Evolutionary conservation across 495 filamentous ascomycete species (phyloP).

Genomic region (Talaromyces stipitatus): DNA sequence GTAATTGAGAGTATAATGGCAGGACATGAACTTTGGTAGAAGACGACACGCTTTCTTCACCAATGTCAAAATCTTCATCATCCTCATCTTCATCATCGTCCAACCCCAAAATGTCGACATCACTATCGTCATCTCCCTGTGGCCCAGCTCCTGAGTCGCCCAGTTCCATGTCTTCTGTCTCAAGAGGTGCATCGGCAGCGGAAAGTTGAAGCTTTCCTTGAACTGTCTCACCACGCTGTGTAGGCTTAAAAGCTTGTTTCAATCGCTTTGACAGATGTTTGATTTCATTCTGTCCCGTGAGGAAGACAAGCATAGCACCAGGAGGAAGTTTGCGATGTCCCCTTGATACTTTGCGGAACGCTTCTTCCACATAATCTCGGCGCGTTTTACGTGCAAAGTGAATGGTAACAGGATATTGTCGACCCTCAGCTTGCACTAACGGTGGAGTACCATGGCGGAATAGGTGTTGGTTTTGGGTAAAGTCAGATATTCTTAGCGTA

Average conservation of each 20-base stretch:
- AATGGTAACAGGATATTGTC: slow-evolving; percentile 81
- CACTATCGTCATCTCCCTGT: slow-evolving; percentile 31
- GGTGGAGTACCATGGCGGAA: slow-evolving; percentile 73
- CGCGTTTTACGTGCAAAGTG: slow-evolving; percentile 83
- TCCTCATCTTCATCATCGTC: slow-evolving; percentile 46
- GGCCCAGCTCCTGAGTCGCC: slow-evolving; percentile 47
- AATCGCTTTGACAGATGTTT: slow-evolving; percentile 66
- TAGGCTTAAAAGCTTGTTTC: slow-evolving; percentile 60
- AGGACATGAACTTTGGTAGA: slow-evolving; percentile 71
- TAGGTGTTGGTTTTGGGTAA: slow-evolving; percentile 72
- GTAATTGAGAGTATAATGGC: slow-evolving; percentile 90
- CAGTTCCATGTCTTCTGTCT: slow-evolving; percentile 82
- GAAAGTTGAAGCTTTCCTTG: slow-evolving; percentile 63
- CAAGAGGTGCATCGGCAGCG: slow-evolving; percentile 69
- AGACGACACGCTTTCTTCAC: slow-evolving; percentile 56
- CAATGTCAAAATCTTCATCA: slow-evolving; percentile 53
- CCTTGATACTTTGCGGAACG: slow-evolving; percentile 77
- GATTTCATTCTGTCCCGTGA: slow-evolving; percentile 94
- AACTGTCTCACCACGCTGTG: slow-evolving; percentile 41
- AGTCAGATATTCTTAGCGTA: slow-evolving; percentile 82
- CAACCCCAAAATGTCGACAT: slow-evolving; percentile 39
- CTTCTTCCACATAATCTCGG: slow-evolving; percentile 83
- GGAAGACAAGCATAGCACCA: slow-evolving; percentile 89
- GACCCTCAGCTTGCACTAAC: slow-evolving; percentile 84
- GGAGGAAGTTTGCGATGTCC: slow-evolving; percentile 88